Evolutionary conservation across 805 yeast genomes (phyloP).

Genomic region (Myxozyma vanderwaltii): DNA sequence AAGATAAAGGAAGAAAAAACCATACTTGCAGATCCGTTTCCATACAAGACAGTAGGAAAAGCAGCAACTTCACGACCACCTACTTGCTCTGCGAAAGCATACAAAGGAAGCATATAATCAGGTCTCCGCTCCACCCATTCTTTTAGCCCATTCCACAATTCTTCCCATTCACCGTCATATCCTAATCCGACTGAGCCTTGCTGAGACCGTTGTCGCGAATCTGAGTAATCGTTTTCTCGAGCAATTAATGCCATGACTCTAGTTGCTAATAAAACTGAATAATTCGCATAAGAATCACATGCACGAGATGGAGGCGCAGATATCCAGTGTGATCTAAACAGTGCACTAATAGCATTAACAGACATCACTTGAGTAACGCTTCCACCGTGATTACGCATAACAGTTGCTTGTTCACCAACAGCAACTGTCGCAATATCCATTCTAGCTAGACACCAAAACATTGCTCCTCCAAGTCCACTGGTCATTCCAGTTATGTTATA

Average conservation of each 20-base stretch:
- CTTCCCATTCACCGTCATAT: slow-evolving; percentile 47
- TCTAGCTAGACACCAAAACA: slow-evolving; percentile 51
- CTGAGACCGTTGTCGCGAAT: slow-evolving; percentile 4
- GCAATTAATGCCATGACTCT: slow-evolving; percentile 45
- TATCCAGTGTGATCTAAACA: slow-evolving; percentile 2
- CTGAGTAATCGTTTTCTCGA: slow-evolving; percentile 33
- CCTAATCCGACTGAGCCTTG: not conserved
- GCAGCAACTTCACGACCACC: slow-evolving; percentile 36
- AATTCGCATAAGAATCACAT: slow-evolving; percentile 47
- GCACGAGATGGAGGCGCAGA: slow-evolving; percentile 32
- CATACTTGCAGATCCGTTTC: slow-evolving; percentile 44
- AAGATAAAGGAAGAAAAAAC: not conserved
- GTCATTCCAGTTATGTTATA: slow-evolving; percentile 47
- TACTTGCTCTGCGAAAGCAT: slow-evolving; percentile 37
- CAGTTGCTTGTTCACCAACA: slow-evolving; percentile 46
- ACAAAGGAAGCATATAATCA: slow-evolving; percentile 42
- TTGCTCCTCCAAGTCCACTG: slow-evolving; percentile 43
- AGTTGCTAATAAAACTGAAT: slow-evolving; percentile 46
- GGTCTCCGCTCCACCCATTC: slow-evolving; percentile 48
- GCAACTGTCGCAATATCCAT: slow-evolving; percentile 48
- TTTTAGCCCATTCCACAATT: slow-evolving; percentile 46
- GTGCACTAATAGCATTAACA: slow-evolving; percentile 42
- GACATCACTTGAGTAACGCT: slow-evolving; percentile 8
- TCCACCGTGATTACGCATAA: slow-evolving; percentile 41
- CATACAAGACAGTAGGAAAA: slow-evolving; percentile 45